A percentile compares a stretch with the other conserved stretches of the same genome.
phyloP scores from a whole-genome alignment of 805 yeast genomes.

The Kodamaea laetipori region DNA sequence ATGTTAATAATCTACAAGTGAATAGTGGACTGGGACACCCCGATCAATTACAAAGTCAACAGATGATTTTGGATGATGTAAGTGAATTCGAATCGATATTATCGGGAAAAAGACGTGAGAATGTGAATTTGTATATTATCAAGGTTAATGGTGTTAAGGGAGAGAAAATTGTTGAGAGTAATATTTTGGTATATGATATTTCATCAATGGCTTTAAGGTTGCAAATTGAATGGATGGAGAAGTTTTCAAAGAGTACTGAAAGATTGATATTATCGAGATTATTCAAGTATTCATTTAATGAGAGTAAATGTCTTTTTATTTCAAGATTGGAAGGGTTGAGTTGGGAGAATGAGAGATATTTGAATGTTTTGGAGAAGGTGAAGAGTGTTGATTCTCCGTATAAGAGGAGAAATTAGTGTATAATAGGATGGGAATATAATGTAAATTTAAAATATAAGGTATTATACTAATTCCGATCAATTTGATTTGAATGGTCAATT shows the following conservation, averaged over 20 bases:
- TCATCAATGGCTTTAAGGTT: conserved; percentile 3
- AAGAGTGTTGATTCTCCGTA: conserved; percentile 18
- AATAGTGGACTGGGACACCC: conserved; percentile 5
- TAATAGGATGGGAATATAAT: neutral
- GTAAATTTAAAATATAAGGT: no score
- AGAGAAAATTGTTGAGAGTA: conserved; percentile 14
- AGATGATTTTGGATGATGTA: conserved; percentile 19
- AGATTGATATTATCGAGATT: conserved; percentile 1
- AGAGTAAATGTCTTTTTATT: conserved; percentile 39
- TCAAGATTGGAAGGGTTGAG: conserved; percentile 23
- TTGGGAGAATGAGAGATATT: conserved; percentile 15
- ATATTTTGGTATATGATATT: conserved; percentile 19
- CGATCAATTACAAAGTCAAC: conserved; percentile 18
- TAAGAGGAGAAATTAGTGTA: conserved; percentile 13
- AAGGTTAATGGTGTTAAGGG: conserved; percentile 14
- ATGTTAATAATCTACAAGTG: neutral
- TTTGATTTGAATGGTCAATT: no score
- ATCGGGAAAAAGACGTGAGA: conserved; percentile 1
- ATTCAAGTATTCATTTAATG: conserved; percentile 17
- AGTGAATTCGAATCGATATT: conserved; percentile 8
- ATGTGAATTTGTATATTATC: conserved; percentile 14
- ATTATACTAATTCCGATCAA: no score
- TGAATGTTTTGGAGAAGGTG: conserved; percentile 18
- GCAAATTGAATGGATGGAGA: conserved; percentile 11
- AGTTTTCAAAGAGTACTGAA: neutral